These are phyloP conservation scores for Yarrowia porcina DNA, from an alignment of 805 yeast genomes.

Conservation along the genomic window DNA sequence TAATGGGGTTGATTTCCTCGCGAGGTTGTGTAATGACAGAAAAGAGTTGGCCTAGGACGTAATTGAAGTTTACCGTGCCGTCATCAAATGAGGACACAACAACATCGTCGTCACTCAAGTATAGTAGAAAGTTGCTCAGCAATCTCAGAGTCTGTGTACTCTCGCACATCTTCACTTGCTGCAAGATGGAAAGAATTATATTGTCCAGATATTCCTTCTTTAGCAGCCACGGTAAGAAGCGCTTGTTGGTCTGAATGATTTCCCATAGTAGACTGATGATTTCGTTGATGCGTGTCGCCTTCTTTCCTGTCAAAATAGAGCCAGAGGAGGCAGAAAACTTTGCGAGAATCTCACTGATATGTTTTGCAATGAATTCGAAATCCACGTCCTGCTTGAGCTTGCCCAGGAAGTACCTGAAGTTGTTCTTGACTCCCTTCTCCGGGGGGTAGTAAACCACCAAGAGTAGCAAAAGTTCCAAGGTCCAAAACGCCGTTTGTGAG, in stretches of 20 bases:
- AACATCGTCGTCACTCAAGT: slow-evolving; percentile 12
- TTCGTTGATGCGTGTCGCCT: not conserved
- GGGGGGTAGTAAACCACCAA: slow-evolving; percentile 17
- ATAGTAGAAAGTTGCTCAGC: slow-evolving; percentile 15
- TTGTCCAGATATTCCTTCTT: not conserved
- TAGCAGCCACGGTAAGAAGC: slow-evolving; percentile 5
- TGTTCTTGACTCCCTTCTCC: slow-evolving; percentile 4
- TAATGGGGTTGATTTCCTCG: slow-evolving; percentile 13
- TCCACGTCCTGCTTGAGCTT: slow-evolving; percentile 19
- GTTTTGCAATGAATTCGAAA: slow-evolving; percentile 16
- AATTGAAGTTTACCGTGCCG: slow-evolving; percentile 5
- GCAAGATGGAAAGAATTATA: not conserved
- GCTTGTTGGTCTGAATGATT: slow-evolving; percentile 16
- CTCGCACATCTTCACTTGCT: not conserved
- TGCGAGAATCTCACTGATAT: slow-evolving; percentile 11
- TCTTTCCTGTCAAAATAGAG: not conserved
- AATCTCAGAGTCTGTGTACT: not conserved
- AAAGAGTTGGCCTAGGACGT: slow-evolving; percentile 1
- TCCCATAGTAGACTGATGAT: slow-evolving; percentile 12
- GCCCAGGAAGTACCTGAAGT: slow-evolving; percentile 15
- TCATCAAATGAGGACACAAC: slow-evolving; percentile 13
- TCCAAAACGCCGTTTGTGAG: slow-evolving; percentile 13
- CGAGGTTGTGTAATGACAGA: slow-evolving; percentile 5
- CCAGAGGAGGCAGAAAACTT: not conserved
- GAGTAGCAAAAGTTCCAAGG: not conserved